Evolutionary conservation across 2,329 filamentous ascomycete species (phyloP).

Genomic region (Elsinoe necatrix): DNA sequence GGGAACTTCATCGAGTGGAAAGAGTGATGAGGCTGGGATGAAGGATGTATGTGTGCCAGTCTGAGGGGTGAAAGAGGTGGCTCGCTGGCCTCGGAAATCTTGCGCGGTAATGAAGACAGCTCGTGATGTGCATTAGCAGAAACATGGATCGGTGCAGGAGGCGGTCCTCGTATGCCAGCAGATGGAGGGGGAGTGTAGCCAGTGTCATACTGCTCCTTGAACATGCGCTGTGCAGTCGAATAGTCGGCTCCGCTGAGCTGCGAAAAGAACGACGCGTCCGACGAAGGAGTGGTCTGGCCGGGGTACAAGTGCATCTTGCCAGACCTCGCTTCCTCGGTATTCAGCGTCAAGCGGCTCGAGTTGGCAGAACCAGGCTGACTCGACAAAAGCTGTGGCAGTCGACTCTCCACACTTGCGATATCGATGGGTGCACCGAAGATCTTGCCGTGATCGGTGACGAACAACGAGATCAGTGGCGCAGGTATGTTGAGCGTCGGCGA

Average conservation of each 20-base stretch:
- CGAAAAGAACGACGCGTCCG: slow-evolving; percentile 42
- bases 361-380: slow-evolving; percentile 23
- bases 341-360: slow-evolving; percentile 35
- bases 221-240: slow-evolving; percentile 11
- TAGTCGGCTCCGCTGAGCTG: slow-evolving; percentile 9
- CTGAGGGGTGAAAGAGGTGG: slow-evolving; percentile 2
- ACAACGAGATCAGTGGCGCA: slow-evolving; percentile 84
- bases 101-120: slow-evolving; percentile 20
- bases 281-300: slow-evolving; percentile 56
- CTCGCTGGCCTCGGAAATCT: background rate
- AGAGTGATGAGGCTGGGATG: slow-evolving; percentile 15
- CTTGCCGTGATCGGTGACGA: slow-evolving; percentile 78
- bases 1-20: slow-evolving; percentile 15
- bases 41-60: background rate
- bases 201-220: slow-evolving; percentile 11
- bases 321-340: slow-evolving; percentile 51
- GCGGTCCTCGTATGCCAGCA: slow-evolving; percentile 8
- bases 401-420: slow-evolving; percentile 26
- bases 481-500: slow-evolving; percentile 95
- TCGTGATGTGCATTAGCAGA: slow-evolving; percentile 4
- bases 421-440: slow-evolving; percentile 72
- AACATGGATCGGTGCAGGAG: slow-evolving; percentile 14
- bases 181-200: slow-evolving; percentile 8
- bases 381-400: slow-evolving; percentile 11
- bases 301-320: slow-evolving; percentile 59